phyloP scores from a whole-genome alignment of 352 stramenopile genomes.

The Nothophytophthora sp. region DNA sequence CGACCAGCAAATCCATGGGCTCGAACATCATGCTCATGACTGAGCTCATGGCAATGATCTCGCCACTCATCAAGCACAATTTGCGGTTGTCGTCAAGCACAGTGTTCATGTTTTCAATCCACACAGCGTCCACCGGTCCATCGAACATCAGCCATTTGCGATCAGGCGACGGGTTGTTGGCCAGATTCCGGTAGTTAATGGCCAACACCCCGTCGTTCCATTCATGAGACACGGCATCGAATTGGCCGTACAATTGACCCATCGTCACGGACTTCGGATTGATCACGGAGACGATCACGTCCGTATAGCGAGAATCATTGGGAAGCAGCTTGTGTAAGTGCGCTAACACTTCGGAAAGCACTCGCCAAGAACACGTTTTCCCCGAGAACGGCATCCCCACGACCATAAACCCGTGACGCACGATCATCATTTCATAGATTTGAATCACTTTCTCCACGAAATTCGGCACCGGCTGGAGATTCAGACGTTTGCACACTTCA shows the following conservation, averaged over 20 bases:
- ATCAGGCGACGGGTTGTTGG: constrained; percentile 71
- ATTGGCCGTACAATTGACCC: constrained; percentile 94
- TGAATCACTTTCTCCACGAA: constrained; percentile 95
- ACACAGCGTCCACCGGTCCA: constrained; percentile 92
- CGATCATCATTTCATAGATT: constrained; percentile 97
- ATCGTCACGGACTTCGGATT: constrained; percentile 95
- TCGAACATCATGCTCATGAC: constrained; percentile 98
- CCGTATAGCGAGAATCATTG: constrained; percentile 69
- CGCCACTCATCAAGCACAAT: constrained; percentile 92
- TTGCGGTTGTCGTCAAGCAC: constrained; percentile 96
- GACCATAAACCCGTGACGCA: constrained; percentile 96
- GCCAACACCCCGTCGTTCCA: constrained; percentile 95
- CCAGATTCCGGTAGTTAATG: constrained; percentile 90
- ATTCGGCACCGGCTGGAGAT: constrained; percentile 85
- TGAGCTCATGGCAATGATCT: constrained; percentile 95
- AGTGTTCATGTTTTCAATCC: constrained; percentile 97
- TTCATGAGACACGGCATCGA: constrained; percentile 94
- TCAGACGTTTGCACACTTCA: constrained; percentile 75
- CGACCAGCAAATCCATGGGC: constrained; percentile 93
- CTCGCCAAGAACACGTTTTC: constrained; percentile 91
- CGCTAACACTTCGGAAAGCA: constrained; percentile 89
- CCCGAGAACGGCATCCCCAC: constrained; percentile 94
- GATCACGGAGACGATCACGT: constrained; percentile 83
- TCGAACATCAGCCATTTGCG: constrained; percentile 95
- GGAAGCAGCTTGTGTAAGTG: constrained; percentile 71